These are phyloP conservation scores for Fraxinus americana DNA, from an alignment of 257 asterid genomes.

Conservation along the genomic window DNA sequence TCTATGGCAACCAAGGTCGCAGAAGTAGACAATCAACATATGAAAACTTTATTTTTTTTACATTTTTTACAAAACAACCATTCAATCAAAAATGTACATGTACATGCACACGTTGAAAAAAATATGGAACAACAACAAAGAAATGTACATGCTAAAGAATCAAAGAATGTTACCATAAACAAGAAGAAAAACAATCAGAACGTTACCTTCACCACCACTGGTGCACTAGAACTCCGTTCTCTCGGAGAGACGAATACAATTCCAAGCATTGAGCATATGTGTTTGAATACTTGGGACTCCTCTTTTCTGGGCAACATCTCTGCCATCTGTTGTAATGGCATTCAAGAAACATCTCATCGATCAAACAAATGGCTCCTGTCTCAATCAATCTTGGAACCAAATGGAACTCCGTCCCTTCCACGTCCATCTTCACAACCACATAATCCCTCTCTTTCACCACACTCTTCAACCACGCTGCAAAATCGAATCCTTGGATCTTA, in stretches of 20 bases:
- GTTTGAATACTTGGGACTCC: conserved; percentile 70
- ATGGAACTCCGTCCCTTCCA: conserved; percentile 95
- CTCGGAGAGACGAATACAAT: conserved; percentile 56
- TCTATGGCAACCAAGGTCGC: not conserved
- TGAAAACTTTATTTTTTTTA: not conserved
- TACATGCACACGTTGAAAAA: not conserved
- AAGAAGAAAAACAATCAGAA: not conserved
- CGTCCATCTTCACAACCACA: conserved; percentile 98
- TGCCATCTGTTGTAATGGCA: conserved; percentile 99
- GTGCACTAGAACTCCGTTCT: conserved; percentile 63
- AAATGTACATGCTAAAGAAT: not conserved
- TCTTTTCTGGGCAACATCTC: conserved; percentile 94
- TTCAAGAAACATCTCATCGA: conserved; percentile 91
- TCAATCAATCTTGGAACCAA: conserved; percentile 82
- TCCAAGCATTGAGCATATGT: conserved; percentile 84
- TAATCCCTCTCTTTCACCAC: conserved; percentile 69
- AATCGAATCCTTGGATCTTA: conserved; percentile 86
- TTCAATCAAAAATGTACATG: not conserved
- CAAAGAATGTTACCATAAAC: conserved; percentile 3
- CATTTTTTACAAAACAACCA: not conserved
- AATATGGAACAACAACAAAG: not conserved
- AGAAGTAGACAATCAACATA: not conserved
- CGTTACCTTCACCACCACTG: conserved; percentile 61
- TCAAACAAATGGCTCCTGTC: conserved; percentile 86
- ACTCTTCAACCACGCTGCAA: conserved; percentile 87